Conservation (phyloP, 345 rosid species). For the Lenwebbia sp. region DNA sequence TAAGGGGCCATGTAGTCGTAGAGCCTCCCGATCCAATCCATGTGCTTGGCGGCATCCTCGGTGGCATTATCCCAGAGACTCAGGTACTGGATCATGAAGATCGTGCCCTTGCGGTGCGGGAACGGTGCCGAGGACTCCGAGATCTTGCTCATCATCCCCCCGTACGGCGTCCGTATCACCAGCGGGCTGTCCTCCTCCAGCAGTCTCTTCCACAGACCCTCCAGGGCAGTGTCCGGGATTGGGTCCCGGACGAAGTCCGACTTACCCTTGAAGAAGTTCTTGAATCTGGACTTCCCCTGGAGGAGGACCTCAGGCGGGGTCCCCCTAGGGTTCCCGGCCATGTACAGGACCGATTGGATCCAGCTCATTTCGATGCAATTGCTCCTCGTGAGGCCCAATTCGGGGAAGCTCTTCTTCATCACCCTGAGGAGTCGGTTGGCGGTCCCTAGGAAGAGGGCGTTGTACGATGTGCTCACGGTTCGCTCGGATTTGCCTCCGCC, state of each 20-base stretch:
- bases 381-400: conserved; percentile 29
- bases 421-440: conserved; percentile 10
- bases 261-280: conserved; percentile 42
- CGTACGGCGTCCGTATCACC: conserved; percentile 63
- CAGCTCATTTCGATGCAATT: conserved; percentile 52
- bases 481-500: conserved; percentile 6
- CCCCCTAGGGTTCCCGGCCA: conserved; percentile 30
- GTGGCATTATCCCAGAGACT: conserved; percentile 24
- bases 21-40: conserved; percentile 39
- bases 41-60: conserved; percentile 14
- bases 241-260: conserved; percentile 41
- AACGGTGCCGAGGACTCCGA: conserved; percentile 20
- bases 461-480: conserved; percentile 14
- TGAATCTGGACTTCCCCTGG: conserved; percentile 35
- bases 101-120: conserved; percentile 24
- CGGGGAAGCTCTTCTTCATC: conserved; percentile 43
- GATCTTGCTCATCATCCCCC: conserved; percentile 37
- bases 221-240: conserved; percentile 17
- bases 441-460: conserved; percentile 32
- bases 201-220: conserved; percentile 35
- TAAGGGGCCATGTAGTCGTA: conserved; percentile 31
- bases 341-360: conserved; percentile 46
- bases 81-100: conserved; percentile 22
- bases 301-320: conserved; percentile 36
- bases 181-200: conserved; percentile 38